These are phyloP conservation scores for Claviceps paspali DNA, from an alignment of 2,329 filamentous ascomycete species.

Conservation along the genomic window DNA sequence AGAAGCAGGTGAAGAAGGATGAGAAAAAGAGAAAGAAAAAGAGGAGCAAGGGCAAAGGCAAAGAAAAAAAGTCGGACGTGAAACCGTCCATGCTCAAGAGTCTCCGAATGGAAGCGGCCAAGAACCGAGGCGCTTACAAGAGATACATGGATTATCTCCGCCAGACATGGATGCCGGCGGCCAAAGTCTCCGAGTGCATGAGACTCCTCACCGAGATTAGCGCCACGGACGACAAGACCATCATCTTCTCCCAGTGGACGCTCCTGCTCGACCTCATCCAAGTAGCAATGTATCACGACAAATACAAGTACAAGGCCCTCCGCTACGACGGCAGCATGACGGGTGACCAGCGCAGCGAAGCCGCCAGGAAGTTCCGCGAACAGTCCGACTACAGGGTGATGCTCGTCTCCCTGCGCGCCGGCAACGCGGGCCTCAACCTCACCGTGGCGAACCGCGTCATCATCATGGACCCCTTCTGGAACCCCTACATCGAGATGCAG, in stretches of 20 bases:
- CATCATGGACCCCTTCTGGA: constrained; percentile 89
- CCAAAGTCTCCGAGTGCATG: constrained; percentile 68
- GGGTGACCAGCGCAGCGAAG: constrained; percentile 49
- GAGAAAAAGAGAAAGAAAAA: constrained; percentile 8
- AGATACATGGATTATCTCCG: constrained; percentile 55
- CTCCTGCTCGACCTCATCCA: constrained; percentile 59
- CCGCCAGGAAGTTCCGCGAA: constrained; percentile 49
- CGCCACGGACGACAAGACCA: constrained; percentile 49
- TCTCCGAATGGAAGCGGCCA: constrained; percentile 50
- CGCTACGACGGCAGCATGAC: constrained; percentile 75
- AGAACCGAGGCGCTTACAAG: constrained; percentile 48
- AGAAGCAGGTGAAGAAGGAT: not conserved
- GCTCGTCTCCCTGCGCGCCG: constrained; percentile 69
- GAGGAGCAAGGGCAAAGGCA: constrained; percentile 22
- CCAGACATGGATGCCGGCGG: constrained; percentile 58
- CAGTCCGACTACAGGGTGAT: constrained; percentile 55
- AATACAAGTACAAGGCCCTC: constrained; percentile 43
- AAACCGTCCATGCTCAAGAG: constrained; percentile 41
- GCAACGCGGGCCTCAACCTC: constrained; percentile 73
- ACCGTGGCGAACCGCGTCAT: constrained; percentile 73
- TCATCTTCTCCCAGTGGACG: constrained; percentile 70
- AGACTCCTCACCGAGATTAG: constrained; percentile 54
- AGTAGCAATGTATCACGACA: constrained; percentile 51
- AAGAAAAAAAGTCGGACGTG: constrained; percentile 27
- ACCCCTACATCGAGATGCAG: constrained; percentile 84